Percentiles rank a stretch among this genome's conserved stretches.
Evolutionary conservation across 163 green algal genomes (phyloP).

Genomic region (Coccomyxa subellipsoidea): DNA sequence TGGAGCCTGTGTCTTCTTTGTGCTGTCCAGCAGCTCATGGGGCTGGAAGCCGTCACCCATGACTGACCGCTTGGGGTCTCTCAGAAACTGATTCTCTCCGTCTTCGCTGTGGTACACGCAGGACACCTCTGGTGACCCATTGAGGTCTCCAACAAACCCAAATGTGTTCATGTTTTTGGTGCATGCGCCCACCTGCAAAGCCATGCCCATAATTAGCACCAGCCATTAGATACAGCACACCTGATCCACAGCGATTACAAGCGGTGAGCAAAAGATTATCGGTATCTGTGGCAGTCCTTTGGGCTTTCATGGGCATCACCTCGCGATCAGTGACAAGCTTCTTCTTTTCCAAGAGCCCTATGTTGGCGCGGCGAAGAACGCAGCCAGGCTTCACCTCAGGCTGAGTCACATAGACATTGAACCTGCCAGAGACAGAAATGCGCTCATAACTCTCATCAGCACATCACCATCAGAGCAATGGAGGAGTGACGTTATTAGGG

Average conservation of each 20-base stretch:
- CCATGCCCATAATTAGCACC: no score
- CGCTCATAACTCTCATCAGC: background rate
- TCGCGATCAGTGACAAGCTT: constrained; percentile 76
- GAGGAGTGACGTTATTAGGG: background rate
- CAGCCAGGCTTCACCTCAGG: constrained; percentile 97
- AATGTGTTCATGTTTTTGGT: constrained; percentile 99
- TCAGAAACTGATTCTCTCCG: constrained; percentile 94
- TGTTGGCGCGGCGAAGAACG: constrained; percentile 88
- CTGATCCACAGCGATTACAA: no score
- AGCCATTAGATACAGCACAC: no score
- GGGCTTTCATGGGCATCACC: constrained; percentile 20
- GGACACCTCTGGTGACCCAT: constrained; percentile 71
- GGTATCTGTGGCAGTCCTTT: no score
- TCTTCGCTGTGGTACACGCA: constrained; percentile 98
- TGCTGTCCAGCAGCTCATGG: background rate
- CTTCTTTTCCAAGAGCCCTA: constrained; percentile 85
- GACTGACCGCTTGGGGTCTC: constrained; percentile 6
- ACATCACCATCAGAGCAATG: no score
- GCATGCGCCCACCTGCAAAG: constrained; percentile 79
- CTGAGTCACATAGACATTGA: constrained; percentile 96
- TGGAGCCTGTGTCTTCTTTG: background rate
- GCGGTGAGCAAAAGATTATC: no score
- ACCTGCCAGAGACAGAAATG: constrained; percentile 43
- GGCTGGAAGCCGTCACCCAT: constrained; percentile 18
- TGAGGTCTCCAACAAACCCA: constrained; percentile 91